Evolutionary conservation across 352 stramenopile genomes (phyloP), one percentile per base, ranked within the genome.

Genomic region (Phytophthora tubulina): DNA sequence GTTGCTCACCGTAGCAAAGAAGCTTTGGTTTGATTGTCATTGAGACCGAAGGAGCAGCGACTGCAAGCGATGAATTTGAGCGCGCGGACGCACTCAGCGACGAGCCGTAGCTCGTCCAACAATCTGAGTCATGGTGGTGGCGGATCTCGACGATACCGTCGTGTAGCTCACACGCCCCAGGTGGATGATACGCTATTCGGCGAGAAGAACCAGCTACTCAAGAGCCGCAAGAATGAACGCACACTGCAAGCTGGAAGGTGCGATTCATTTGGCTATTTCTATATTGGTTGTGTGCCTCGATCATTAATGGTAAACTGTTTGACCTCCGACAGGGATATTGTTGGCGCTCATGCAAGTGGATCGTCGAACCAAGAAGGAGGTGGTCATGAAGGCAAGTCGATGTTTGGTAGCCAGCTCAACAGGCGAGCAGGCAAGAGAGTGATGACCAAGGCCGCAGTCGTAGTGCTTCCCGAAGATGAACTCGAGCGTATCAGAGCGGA

Each of bases 121-220:
- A 71, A 67, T 31, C 11, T 63, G 33, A 49, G 15, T 44, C 38
- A 66, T 57, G 58, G 60, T 6, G 58, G 68, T 2, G 46, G 60
- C 39, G 72, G 66, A 5, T 80, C 74, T 49, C 77, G 82, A 17
- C 82, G 84, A 17, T 93, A 93, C 56, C 81, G 86, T 5, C 86
- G 86, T 6, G 72, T 93, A 32, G 79, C 84, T 15, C 75, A 91
- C 44, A 79, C 74, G 3, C 79, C 75, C 0, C 84, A 92, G 67
- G 84, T 93, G 17, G 88, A 93, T 63, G 85, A 95, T 67, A 90
- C 77, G 57, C 79, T 95, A 7, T 95, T 93, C 70, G 86, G 85
- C 33, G 78, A 76, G 42, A 83, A 84, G 65, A 81, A 79, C 32
- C 77, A 81, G 30, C 59, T 80, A 38, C 69, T 56, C 49, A 81